Evolutionary conservation across 805 yeast genomes (phyloP), one percentile per base, ranked within the genome.

Genomic region (Zygoascus tannicola): DNA sequence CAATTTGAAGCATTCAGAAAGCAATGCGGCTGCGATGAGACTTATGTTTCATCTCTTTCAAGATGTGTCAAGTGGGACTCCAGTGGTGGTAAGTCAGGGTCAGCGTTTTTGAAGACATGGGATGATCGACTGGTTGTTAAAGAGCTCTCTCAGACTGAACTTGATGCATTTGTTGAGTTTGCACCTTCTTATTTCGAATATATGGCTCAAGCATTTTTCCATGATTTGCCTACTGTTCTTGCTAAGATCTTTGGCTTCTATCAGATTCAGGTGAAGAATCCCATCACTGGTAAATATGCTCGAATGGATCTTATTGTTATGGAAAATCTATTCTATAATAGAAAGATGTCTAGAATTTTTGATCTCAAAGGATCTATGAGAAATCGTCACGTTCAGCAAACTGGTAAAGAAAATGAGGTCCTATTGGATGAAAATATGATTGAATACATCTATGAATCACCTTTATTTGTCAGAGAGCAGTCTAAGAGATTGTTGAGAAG

Each of bases 331-430:
- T 92, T 92, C 57, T 90, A 87, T 61, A 82, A 84, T 51, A 73
- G 80, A 44, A 81, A 81, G 52, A 82, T 88, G 46, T 71, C 85
- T 12, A 68, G 97, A 50, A 87, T 90, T 38, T 92, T 92, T 64
- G 99, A 92, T 63, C 73, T 92, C 62, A 92, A 92, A 62, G 99
- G 99, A 0, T 88, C 97, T 0, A 92, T 92, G 97, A 70, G 98
- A 49, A 92, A 92, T 62, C 72, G 99, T 51, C 97, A 90, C 56
- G 98, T 90, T 32, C 82, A 88, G 53, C 95, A 90, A 60, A 94
- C 98, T 0, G 98, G 98, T 4, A 81, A 78, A 56, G 95, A 83
- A 50, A 87, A 92, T 57, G 97, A 92, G 62, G 99, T 92, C 1
- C 66, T 92, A 21, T 65, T 92, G 44, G 99, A 92, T 63, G 99